Conservation (phyloP, 2,329 filamentous ascomycete species). For the Exophiala phaeomuriformis region DNA sequence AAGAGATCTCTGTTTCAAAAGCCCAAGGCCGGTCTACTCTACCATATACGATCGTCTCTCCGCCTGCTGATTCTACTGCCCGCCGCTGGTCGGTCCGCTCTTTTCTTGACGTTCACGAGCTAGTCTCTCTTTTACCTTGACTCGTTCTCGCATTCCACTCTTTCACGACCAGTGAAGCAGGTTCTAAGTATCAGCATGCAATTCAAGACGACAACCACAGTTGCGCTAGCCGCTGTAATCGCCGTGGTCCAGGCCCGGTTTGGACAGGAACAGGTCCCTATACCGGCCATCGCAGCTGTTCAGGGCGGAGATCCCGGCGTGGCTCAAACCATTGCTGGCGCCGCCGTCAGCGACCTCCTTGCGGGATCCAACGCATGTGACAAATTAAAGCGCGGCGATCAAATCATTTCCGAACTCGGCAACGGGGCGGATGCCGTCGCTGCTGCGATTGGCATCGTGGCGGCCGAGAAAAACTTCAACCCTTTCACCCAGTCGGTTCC, state of each 20-base stretch:
- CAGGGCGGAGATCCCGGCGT: slow-evolving; percentile 46
- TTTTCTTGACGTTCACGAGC: slow-evolving; percentile 18
- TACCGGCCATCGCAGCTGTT: slow-evolving; percentile 23
- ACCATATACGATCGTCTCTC: slow-evolving; percentile 1
- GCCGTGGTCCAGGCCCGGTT: slow-evolving; percentile 22
- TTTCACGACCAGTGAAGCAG: neutral
- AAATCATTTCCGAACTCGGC: slow-evolving; percentile 57
- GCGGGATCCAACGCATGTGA: slow-evolving; percentile 59
- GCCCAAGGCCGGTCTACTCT: neutral
- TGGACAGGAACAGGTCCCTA: slow-evolving; percentile 21
- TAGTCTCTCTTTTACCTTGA: slow-evolving; percentile 21
- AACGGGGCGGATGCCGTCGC: slow-evolving; percentile 52
- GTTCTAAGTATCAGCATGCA: neutral
- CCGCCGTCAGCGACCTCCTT: slow-evolving; percentile 55
- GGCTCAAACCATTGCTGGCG: slow-evolving; percentile 57
- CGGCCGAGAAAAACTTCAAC: slow-evolving; percentile 68
- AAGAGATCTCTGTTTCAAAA: neutral
- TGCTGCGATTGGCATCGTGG: slow-evolving; percentile 56
- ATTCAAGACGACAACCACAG: slow-evolving; percentile 4
- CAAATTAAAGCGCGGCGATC: slow-evolving; percentile 58
- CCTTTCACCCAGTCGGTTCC: slow-evolving; percentile 54
- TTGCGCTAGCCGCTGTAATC: slow-evolving; percentile 10
- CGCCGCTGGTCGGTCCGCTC: slow-evolving; percentile 25
- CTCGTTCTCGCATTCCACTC: slow-evolving; percentile 13
- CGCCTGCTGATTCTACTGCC: slow-evolving; percentile 6